These are phyloP conservation scores for Arabis alpina DNA, from an alignment of 345 rosid species.

Conservation along the genomic window DNA sequence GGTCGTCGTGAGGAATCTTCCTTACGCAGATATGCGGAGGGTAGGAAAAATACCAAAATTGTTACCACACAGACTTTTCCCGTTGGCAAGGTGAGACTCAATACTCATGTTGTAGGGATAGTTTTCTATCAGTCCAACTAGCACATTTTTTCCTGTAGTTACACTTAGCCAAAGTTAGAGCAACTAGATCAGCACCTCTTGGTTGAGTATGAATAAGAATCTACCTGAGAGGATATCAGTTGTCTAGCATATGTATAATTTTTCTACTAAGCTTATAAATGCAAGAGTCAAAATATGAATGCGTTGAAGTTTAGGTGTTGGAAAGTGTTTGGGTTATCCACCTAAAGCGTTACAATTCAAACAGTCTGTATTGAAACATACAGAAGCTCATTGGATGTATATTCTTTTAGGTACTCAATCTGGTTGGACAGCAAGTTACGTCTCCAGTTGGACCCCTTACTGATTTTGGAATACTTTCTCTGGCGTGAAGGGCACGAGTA, in stretches of 20 bases:
- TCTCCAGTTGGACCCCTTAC: conserved; percentile 83
- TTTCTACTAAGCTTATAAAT: conserved; percentile 5
- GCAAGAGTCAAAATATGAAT: not conserved
- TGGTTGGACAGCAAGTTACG: conserved; percentile 99
- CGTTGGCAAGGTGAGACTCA: conserved; percentile 83
- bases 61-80: conserved; percentile 89
- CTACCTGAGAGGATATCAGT: not conserved
- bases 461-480: conserved; percentile 81
- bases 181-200: not conserved
- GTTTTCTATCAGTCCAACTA: conserved; percentile 11
- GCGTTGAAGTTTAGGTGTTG: not conserved
- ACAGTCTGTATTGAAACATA: not conserved
- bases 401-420: conserved; percentile 80
- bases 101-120: conserved; percentile 28
- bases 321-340: conserved; percentile 9
- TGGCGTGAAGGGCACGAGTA: conserved; percentile 96
- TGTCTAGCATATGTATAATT: not conserved
- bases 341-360: conserved; percentile 1
- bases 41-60: conserved; percentile 96
- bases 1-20: conserved; percentile 87
- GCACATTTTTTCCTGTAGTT: not conserved
- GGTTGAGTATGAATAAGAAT: conserved; percentile 14
- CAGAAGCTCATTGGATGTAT: conserved; percentile 10
- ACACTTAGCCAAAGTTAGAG: conserved; percentile 3
- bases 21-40: conserved; percentile 88